Base-by-base conservation (phyloP, 768 basidiomycete species). In the Phylloporus scabripes region DNA sequence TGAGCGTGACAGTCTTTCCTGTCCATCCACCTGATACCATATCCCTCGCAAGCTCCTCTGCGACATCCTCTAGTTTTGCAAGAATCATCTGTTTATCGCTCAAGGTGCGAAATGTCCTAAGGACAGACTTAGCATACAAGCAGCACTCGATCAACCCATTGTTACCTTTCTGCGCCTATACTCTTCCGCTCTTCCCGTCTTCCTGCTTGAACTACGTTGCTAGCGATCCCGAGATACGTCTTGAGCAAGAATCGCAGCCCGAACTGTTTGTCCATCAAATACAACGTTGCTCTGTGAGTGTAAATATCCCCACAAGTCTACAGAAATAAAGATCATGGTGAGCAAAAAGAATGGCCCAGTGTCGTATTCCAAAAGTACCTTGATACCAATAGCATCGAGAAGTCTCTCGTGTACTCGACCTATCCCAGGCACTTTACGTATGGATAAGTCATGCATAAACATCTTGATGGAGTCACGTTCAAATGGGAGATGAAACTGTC, bases 251-350 rank as follows among this genome's bases (percentile, higher is more conserved):
- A 87, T 24, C 74, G 65, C 29, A 91, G 72, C 9, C 89, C 90
- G 58, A 95, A 86, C 52, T 91, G 83, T 56, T 90, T 89, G 65
- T 96, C 90, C 80, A 97, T 84, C 21, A 94, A 71, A 29, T 78
- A 81, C 10, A 98, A 65, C 4, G 75, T 75, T 1, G 79, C 85
- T 52, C 95, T 80, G 49, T 89, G 78, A 0, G 71, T 74, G 63
- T 79, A 88, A 40, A 97, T 87, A 63, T 99, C 95, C 4, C 89
- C 93, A 57, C 95, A 97, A 10, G 79, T 92, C 87, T 94, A 20
- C 37, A 40, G 12, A 41, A 42, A 2, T 36, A 26, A 26, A 46
- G 18, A 11, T 23, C 18, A 11, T 11, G 23, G 14, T 45, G 14
- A 46, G 26, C 33, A 31, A n/a, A 38, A 12, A 23, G 15, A 29